phyloP scores from a whole-genome alignment of 148 eudicot species.

The Camellia lanceoleosa region DNA sequence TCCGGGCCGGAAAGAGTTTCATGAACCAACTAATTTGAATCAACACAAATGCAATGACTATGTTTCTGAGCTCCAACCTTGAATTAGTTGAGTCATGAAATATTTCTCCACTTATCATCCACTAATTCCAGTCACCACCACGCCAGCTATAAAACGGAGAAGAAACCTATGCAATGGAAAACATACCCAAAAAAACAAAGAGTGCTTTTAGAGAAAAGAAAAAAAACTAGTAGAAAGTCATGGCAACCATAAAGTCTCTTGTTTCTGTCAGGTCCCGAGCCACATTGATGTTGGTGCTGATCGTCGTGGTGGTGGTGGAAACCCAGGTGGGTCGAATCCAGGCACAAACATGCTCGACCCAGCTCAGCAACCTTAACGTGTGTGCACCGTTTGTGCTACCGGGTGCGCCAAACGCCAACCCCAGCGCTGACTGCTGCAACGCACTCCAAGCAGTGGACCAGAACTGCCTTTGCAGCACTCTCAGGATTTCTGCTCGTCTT shows the following conservation, averaged over 20 bases:
- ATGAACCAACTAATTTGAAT: background rate
- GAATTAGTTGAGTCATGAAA: constrained; percentile 33
- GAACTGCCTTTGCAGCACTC: constrained; percentile 76
- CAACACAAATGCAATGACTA: constrained; percentile 7
- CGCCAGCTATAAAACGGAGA: constrained; percentile 4
- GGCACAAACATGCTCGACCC: constrained; percentile 29
- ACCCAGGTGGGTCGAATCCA: constrained; percentile 8
- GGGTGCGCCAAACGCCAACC: constrained; percentile 32
- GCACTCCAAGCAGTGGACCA: constrained; percentile 60
- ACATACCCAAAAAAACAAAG: background rate
- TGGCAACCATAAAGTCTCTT: constrained; percentile 17
- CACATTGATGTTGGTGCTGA: constrained; percentile 9
- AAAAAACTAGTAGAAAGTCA: background rate
- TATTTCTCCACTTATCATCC: background rate
- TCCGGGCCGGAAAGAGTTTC: background rate
- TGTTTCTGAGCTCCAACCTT: constrained; percentile 15
- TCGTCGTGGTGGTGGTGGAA: constrained; percentile 19
- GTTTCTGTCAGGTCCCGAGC: constrained; percentile 5
- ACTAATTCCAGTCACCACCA: no score
- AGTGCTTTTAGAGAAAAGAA: no score
- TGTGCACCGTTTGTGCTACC: constrained; percentile 76
- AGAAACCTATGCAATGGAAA: background rate
- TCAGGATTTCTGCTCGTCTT: constrained; percentile 50
- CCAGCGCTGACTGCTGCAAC: constrained; percentile 61
- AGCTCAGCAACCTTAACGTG: constrained; percentile 41